Evolutionary conservation across 2,329 filamentous ascomycete genomes (phyloP), one percentile per base, ranked within the genome.

Genomic region (Pseudogymnoascus sp.): DNA sequence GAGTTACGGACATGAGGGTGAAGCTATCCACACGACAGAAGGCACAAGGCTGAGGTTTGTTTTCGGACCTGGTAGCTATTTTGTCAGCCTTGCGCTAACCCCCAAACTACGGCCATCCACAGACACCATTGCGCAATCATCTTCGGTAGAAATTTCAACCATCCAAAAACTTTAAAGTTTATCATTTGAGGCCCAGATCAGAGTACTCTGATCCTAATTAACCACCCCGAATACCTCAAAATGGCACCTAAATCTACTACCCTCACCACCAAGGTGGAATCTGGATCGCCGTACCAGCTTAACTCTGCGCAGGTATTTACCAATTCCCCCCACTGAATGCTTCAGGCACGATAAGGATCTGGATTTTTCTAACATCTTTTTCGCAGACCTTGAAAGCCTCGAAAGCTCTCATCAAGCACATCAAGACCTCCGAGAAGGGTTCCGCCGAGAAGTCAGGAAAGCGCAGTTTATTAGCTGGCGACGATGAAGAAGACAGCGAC

Each of bases 351-450:
- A 60, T 50, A 44, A 33, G 21, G 40, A 64, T 35, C 21, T 23
- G 60, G 50, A 56, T 33, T 13, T 13, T 42, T 35, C 26, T 15
- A 21, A 63, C 29, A 37, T 33, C 21, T 2, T 26, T 62, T 17
- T 38, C 29, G 11, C 56, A 87, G 83, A 82, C 81, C 33, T 73
- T 87, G 64, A 87, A 86, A 72, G 85, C 85, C 37, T 85, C 84
- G 67, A 85, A 82, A 72, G 84, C 85, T 31, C 80, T 88, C 19
- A 75, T 88, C 64, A 77, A 79, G 53, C 83, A 87, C 74, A 85
- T 88, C 74, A 82, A 84, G 71, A 83, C 81, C 72, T 76, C 80
- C 5, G 76, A 82, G 50, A 78, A 80, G 69, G 76, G 82, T 67
- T 78, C 79, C 64, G 72, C 76, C 17, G 73, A 75, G 29, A 76